Base-by-base conservation (phyloP, 257 asterid genomes). In the Ilex aquifolium region DNA sequence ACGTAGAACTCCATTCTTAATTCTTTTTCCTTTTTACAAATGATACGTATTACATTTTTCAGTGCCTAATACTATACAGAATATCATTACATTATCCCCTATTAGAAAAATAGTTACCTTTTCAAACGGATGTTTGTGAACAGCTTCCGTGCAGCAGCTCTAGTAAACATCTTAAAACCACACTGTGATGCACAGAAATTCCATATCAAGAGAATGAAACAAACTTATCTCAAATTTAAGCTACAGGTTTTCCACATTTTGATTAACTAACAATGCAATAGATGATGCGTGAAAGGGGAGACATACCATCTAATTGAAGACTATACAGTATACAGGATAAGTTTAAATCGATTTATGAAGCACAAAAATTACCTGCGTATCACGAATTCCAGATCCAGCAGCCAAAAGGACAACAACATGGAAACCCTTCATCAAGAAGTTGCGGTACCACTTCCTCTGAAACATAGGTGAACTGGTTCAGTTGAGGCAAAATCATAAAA, bases 391-490 rank as follows among this genome's bases (percentile, higher is more conserved):
- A 72, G 95, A 77, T 60, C 97, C 99, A 70, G 95, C 95, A 73
- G 97, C 99, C 82, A 93, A 77, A 44, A 90, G 85, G 78, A 93
- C 97, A 44, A 90, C 95, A 74, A 93, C 56, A 70, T 93, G 99
- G 79, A 93, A 93, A 70, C 99, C 96, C 75, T 90, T 93, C 99
- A 87, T 93, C 82, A 93, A 80, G 72, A 93, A 85, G 74, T 93
- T 90, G 32, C 99, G 82, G 55, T 90, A 85, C 99, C 97, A 93
- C 76, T 90, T 93, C 69, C 97, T 83, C 99, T 93, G 91, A 61
- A 69, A 75, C 74, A 80, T 46, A 66, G 49, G 69, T n/a, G 64
- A 62, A 62, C 39, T 62, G 59, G 52, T 70, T 44, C 59, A 60
- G 15, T 64, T 66, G 60, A 57, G 39, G 54, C 58, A 16, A 49